Evolutionary conservation across 345 rosid genomes (phyloP).

Genomic region (Microcos paniculata): DNA sequence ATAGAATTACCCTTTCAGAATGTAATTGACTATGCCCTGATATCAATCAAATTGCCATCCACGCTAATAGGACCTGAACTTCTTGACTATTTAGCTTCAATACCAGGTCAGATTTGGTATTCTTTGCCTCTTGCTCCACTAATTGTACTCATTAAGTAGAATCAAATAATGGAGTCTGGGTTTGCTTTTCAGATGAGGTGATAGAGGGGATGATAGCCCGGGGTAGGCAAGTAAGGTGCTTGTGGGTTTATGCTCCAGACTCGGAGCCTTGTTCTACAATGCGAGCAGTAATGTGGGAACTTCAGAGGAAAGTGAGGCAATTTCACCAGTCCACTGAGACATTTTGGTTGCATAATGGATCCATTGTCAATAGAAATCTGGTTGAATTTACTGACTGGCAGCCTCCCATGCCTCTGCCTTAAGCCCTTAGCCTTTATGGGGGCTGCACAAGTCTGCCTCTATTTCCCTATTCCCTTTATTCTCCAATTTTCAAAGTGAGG

Average conservation of each 20-base stretch:
- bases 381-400: conserved; percentile 73
- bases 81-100: conserved; percentile 79
- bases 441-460: not conserved
- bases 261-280: conserved; percentile 71
- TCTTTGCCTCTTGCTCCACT: conserved; percentile 5
- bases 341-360: conserved; percentile 89
- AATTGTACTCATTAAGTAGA: not conserved
- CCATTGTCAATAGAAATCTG: conserved; percentile 65
- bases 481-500: conserved; percentile 27
- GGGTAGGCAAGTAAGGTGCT: conserved; percentile 70
- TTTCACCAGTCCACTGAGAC: conserved; percentile 92
- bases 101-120: conserved; percentile 43
- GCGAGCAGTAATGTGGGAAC: conserved; percentile 87
- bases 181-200: conserved; percentile 45
- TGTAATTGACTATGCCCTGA: conserved; percentile 68
- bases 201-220: conserved; percentile 68
- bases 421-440: conserved; percentile 40
- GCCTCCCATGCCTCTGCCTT: conserved; percentile 79
- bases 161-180: not conserved
- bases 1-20: conserved; percentile 93
- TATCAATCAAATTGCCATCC: conserved; percentile 98
- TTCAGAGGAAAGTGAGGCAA: conserved; percentile 85
- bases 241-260: conserved; percentile 78
- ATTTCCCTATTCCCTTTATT: not conserved
- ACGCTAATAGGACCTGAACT: conserved; percentile 69